A percentile compares a stretch with the other conserved stretches of the same genome.
These are phyloP conservation scores for Aegilops sharonensis DNA, from an alignment of 176 grass and related monocot genomes.

Conservation along the genomic window DNA sequence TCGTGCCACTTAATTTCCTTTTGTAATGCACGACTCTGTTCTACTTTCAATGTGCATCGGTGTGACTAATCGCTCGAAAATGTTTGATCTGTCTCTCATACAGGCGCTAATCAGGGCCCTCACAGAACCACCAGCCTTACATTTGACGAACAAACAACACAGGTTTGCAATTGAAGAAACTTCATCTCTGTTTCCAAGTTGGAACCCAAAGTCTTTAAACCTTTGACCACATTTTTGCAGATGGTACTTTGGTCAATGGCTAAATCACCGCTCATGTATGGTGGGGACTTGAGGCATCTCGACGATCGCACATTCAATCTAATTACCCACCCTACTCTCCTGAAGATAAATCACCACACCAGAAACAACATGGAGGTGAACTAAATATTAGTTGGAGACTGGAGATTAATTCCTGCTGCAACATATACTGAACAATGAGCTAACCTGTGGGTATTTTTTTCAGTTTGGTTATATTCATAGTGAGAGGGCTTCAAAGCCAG, in stretches of 20 bases:
- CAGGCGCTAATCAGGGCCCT: constrained; percentile 62
- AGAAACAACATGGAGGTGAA: constrained; percentile 78
- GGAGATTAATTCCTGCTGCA: neutral
- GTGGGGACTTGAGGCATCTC: constrained; percentile 86
- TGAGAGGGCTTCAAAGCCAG: constrained; percentile 25
- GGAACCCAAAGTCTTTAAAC: constrained; percentile 3
- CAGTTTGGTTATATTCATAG: constrained; percentile 67
- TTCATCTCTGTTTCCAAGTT: constrained; percentile 9
- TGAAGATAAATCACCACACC: constrained; percentile 81
- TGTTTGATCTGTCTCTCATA: neutral
- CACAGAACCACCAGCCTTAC: constrained; percentile 65
- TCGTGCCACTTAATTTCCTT: neutral
- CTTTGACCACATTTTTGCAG: constrained; percentile 34
- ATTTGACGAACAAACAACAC: constrained; percentile 82
- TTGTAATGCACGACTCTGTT: neutral
- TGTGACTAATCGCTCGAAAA: neutral
- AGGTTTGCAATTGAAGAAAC: constrained; percentile 39
- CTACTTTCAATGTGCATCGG: neutral
- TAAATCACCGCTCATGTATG: constrained; percentile 85
- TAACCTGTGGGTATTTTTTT: constrained; percentile 24
- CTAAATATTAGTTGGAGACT: neutral
- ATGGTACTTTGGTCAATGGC: constrained; percentile 92
- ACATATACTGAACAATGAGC: constrained; percentile 4
- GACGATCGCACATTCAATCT: constrained; percentile 51
- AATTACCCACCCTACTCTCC: constrained; percentile 75